These are phyloP conservation scores for Termitomyces sp. DNA, from an alignment of 768 basidiomycete genomes.

Conservation along the genomic window DNA sequence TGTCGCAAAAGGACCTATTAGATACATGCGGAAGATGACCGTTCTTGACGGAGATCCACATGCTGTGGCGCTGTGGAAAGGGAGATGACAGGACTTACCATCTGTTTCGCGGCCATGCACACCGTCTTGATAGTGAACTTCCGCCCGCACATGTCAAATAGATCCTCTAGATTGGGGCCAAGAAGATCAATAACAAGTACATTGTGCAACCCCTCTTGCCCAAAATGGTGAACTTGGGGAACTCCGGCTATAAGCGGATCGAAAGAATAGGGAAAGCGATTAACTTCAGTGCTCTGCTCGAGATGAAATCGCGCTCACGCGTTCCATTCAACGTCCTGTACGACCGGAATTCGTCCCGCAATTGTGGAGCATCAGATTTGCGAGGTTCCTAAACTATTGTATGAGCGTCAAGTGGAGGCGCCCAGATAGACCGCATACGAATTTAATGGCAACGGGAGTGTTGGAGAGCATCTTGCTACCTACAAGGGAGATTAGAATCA, in stretches of 20 bases:
- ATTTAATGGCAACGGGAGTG: conserved; percentile 95
- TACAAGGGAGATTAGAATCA: conserved; percentile 25
- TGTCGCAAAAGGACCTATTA: conserved; percentile 2
- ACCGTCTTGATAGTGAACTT: conserved; percentile 98
- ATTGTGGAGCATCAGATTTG: conserved; percentile 96
- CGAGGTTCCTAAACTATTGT: conserved; percentile 69
- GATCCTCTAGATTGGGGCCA: conserved; percentile 96
- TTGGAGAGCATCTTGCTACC: conserved; percentile 84
- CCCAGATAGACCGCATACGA: conserved; percentile 51
- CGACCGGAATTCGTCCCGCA: conserved; percentile 95
- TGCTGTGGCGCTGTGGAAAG: neutral
- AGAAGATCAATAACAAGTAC: conserved; percentile 91
- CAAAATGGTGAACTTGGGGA: conserved; percentile 98
- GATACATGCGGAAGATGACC: conserved; percentile 7
- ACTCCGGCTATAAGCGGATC: conserved; percentile 70
- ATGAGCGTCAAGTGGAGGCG: conserved; percentile 9
- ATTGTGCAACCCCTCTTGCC: conserved; percentile 97
- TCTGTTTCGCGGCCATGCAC: conserved; percentile 98
- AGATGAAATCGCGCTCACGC: conserved; percentile 45
- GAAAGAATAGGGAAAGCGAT: conserved; percentile 1
- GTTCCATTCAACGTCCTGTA: conserved; percentile 94
- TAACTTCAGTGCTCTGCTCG: neutral
- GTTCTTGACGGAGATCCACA: conserved; percentile 9
- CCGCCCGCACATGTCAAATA: conserved; percentile 98
- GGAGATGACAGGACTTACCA: conserved; percentile 54